Conservation (phyloP, 257 asterid genomes). For the Petunia secreta region DNA sequence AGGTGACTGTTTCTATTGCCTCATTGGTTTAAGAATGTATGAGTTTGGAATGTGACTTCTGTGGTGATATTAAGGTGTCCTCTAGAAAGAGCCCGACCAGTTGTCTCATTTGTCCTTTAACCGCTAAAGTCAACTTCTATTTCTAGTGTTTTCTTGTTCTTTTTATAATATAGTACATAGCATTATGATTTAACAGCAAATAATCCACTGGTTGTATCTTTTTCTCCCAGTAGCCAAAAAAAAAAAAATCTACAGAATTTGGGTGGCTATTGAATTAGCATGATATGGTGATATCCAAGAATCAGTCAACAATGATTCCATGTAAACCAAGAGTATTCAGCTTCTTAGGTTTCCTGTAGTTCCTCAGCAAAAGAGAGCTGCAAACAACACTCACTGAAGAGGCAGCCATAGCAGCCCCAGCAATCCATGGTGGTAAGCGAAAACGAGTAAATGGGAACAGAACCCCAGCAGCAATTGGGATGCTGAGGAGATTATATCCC, state of each 20-base stretch:
- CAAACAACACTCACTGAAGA: constrained; percentile 92
- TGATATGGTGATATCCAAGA: neutral
- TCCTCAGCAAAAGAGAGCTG: constrained; percentile 78
- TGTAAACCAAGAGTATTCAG: constrained; percentile 44
- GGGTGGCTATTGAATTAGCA: neutral
- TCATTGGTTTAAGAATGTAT: neutral
- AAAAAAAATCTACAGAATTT: neutral
- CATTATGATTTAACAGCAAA: neutral
- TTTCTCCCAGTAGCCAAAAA: neutral
- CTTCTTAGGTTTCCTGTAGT: constrained; percentile 69
- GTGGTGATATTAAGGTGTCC: neutral
- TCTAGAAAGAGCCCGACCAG: neutral
- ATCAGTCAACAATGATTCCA: constrained; percentile 47
- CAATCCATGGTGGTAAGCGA: constrained; percentile 91
- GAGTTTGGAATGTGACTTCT: neutral
- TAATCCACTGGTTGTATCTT: constrained; percentile 11
- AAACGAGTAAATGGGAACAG: constrained; percentile 71
- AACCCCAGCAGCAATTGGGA: constrained; percentile 82
- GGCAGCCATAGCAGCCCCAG: constrained; percentile 97
- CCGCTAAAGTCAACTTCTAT: neutral
- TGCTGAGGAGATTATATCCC: constrained; percentile 69
- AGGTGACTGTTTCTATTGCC: constrained; percentile 2
- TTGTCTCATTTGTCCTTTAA: neutral
- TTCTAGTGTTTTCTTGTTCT: neutral
- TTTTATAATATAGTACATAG: too few relatives aligned